Evolutionary conservation across 2,329 filamentous ascomycete genomes (phyloP).

Genomic region (Botrytis fabae): DNA sequence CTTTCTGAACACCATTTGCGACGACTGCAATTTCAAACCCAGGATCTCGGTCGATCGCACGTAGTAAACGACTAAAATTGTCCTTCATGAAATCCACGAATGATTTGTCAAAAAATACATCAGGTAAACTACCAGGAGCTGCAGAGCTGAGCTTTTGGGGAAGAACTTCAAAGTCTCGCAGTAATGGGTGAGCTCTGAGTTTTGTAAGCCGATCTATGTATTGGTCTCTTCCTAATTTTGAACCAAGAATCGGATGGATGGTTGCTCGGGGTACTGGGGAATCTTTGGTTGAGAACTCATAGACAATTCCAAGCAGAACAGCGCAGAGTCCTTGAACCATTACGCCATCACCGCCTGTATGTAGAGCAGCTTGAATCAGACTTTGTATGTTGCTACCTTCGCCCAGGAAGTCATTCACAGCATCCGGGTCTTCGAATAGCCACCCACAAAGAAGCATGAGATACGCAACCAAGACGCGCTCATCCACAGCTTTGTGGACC

Average conservation of each 20-base stretch:
- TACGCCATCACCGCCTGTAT: conserved; percentile 58
- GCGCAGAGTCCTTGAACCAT: conserved; percentile 81
- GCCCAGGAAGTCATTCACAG: conserved; percentile 87
- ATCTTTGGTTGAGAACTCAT: conserved; percentile 97
- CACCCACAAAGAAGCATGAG: conserved; percentile 85
- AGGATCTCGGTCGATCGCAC: conserved; percentile 88
- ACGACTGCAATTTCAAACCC: conserved; percentile 81
- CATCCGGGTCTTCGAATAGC: conserved; percentile 89
- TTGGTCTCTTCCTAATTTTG: conserved; percentile 78
- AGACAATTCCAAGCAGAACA: conserved; percentile 81
- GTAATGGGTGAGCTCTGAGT: conserved; percentile 72
- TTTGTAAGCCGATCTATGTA: conserved; percentile 81
- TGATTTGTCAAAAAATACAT: conserved; percentile 79
- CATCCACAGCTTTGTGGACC: conserved; percentile 73
- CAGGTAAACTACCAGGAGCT: conserved; percentile 60
- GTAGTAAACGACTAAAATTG: conserved; percentile 81
- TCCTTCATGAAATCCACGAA: conserved; percentile 97
- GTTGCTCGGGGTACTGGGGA: conserved; percentile 83
- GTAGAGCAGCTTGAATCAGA: conserved; percentile 70
- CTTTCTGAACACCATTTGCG: conserved; percentile 78
- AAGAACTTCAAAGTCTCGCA: conserved; percentile 88
- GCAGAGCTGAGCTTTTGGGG: conserved; percentile 64
- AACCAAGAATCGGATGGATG: conserved; percentile 74
- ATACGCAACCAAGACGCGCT: conserved; percentile 79
- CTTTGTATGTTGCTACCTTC: conserved; percentile 93